Base-by-base conservation (phyloP, 768 basidiomycete genomes). In the Pleurotus tuber-regium region DNA sequence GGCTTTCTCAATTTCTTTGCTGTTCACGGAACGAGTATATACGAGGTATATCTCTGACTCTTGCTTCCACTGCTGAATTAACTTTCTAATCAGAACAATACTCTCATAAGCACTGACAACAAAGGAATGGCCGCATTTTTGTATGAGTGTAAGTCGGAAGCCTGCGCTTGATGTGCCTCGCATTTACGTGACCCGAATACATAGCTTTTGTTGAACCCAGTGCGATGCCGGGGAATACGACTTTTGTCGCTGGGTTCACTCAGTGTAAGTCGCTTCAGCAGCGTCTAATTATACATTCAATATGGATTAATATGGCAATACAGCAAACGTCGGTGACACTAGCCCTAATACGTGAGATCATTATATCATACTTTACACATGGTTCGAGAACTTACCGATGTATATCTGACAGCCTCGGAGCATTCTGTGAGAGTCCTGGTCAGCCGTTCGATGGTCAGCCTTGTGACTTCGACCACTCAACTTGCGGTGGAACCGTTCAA, bases 71-170 rank as follows among this genome's bases (percentile, higher is more conserved):
- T 46, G 21, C 18, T 18, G 14, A 28, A 42, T 40, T 25, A 47
- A 54, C 24, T 56, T 38, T 26, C 43, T 18, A 36, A 23, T 56
- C n/a, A 89, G 86, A 92, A 91, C 62, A 91, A 89, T 56, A 89
- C 88, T 1, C 70, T 90, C n/a, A 78, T 91, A 25, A 89, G 87
- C 64, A 67, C 77, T 2, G 89, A 91, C 66, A 91, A 91, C 71
- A 91, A 92, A 64, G 89, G 89, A 33, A 89, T 91, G 87, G 87
- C 89, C 2, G 87, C 87, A 6, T 85, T 79, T 64, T 63, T 90
- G 14, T 92, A 88, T 54, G 89, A 91, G 74, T 69, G 85, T 86
- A 52, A 43, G 76, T 51, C 12, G 23, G 51, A 48, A 29, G 29
- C 42, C n/a, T 26, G 6, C 41, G 11, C 5, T 40, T 19, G 3